Conservation (phyloP, 805 yeast genomes). For the Candida maris region DNA sequence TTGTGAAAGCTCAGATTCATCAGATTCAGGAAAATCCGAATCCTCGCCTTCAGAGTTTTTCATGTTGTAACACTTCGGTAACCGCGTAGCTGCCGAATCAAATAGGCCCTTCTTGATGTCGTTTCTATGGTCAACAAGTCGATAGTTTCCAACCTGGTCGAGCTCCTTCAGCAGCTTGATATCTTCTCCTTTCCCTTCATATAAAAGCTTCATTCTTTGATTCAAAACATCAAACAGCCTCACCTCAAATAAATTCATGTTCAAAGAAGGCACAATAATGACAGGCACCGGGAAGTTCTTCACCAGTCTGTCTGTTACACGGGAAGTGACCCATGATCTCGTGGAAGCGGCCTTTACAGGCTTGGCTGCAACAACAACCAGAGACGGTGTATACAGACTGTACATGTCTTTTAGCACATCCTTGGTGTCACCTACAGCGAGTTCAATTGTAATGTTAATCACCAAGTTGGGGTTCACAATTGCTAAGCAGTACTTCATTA, state of each 20-base stretch:
- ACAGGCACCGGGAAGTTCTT: slow-evolving; percentile 63
- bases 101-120: slow-evolving; percentile 12
- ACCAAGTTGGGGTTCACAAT: slow-evolving; percentile 44
- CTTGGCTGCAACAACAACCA: slow-evolving; percentile 54
- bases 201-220: slow-evolving; percentile 17
- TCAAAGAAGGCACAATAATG: slow-evolving; percentile 60
- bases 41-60: background rate
- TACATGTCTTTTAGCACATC: slow-evolving; percentile 57
- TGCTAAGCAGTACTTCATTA: slow-evolving; percentile 50
- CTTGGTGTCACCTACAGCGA: slow-evolving; percentile 56
- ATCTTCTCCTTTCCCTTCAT: slow-evolving; percentile 12
- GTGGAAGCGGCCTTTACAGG: slow-evolving; percentile 48
- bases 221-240: slow-evolving; percentile 36
- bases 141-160: slow-evolving; percentile 26
- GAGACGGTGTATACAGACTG: slow-evolving; percentile 56
- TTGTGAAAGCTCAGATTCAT: slow-evolving; percentile 6
- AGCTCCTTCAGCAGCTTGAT: slow-evolving; percentile 17
- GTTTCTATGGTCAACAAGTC: slow-evolving; percentile 22
- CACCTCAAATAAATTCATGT: slow-evolving; percentile 51
- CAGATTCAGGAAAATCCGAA: slow-evolving; percentile 3
- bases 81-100: slow-evolving; percentile 3
- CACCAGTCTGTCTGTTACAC: slow-evolving; percentile 61
- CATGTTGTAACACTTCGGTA: background rate
- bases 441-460: slow-evolving; percentile 54
- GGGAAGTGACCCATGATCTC: slow-evolving; percentile 57